Conservation (phyloP, 129 eudicot species). For the Gnaphalium uliginosum region DNA sequence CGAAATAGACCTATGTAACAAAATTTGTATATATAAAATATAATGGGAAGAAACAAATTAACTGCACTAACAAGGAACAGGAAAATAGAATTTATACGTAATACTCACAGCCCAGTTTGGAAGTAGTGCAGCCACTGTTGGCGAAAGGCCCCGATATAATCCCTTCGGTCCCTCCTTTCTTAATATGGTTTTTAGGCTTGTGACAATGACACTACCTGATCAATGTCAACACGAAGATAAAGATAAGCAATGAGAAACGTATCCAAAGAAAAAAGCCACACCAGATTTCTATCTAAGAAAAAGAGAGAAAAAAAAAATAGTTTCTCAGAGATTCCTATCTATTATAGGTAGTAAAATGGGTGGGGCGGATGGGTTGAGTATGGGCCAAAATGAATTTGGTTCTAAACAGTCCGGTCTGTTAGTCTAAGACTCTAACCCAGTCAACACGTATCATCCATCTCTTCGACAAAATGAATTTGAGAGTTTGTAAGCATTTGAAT, state of each 20-base stretch:
- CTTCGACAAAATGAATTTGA: not conserved
- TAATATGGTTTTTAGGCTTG: conserved; percentile 65
- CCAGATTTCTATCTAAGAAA: not conserved
- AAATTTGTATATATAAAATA: conserved; percentile 17
- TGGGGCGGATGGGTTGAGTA: not conserved
- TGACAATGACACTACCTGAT: conserved; percentile 80
- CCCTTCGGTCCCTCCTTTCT: conserved; percentile 79
- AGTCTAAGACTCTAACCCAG: not conserved
- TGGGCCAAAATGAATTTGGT: not conserved
- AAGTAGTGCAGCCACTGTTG: conserved; percentile 84
- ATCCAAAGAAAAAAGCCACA: not conserved
- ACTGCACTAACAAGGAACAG: not conserved
- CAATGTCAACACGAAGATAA: conserved; percentile 12
- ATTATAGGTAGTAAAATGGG: not conserved
- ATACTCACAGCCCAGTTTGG: conserved; percentile 98
- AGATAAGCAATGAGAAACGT: not conserved
- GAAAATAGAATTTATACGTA: conserved; percentile 16
- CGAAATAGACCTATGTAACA: conserved; percentile 70
- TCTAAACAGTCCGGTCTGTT: not conserved
- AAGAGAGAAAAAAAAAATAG: not conserved
- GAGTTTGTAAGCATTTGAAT: not conserved
- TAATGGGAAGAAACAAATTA: not conserved
- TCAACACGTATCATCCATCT: not conserved
- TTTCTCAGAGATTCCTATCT: not conserved
- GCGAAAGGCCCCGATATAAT: conserved; percentile 93